Evolutionary conservation across 768 basidiomycete genomes (phyloP).

Genomic region (Agaricus blazei): DNA sequence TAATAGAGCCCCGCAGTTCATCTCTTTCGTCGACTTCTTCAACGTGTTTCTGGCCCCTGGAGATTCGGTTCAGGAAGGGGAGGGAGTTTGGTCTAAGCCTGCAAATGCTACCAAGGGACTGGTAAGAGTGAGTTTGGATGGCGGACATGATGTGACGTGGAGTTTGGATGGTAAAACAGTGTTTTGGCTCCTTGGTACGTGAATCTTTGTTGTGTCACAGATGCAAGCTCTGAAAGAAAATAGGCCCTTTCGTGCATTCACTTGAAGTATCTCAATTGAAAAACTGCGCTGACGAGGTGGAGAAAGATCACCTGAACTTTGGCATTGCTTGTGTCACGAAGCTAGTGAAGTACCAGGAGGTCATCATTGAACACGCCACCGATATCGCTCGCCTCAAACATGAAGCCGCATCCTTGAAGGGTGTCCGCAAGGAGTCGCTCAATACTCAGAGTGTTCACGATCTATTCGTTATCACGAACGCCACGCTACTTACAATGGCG

Average conservation of each 20-base stretch:
- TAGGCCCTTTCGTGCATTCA: slow-evolving; percentile 62
- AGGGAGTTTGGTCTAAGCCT: slow-evolving; percentile 64
- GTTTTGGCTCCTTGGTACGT: slow-evolving; percentile 71
- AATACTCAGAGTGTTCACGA: slow-evolving; percentile 27
- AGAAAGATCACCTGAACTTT: slow-evolving; percentile 46
- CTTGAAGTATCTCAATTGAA: slow-evolving; percentile 49
- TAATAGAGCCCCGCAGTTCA: slow-evolving; percentile 24
- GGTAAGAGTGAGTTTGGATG: slow-evolving; percentile 62
- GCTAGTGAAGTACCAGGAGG: slow-evolving; percentile 52
- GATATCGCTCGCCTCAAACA: slow-evolving; percentile 55
- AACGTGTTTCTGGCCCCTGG: slow-evolving; percentile 58
- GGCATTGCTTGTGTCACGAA: slow-evolving; percentile 58
- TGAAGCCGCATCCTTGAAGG: slow-evolving; percentile 31
- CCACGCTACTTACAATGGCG: slow-evolving; percentile 67
- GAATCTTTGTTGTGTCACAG: not conserved
- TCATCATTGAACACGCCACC: slow-evolving; percentile 54
- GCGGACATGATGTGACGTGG: slow-evolving; percentile 66
- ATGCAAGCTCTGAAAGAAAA: not conserved
- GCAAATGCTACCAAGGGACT: slow-evolving; percentile 59
- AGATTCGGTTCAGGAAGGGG: slow-evolving; percentile 29
- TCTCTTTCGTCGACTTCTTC: slow-evolving; percentile 68
- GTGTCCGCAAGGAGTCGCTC: slow-evolving; percentile 16
- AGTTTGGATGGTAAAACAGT: slow-evolving; percentile 58
- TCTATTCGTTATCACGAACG: slow-evolving; percentile 58
- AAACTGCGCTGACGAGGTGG: slow-evolving; percentile 43